phyloP scores from a whole-genome alignment of 2,329 filamentous ascomycete genomes.

The Trichoderma lentiforme region DNA sequence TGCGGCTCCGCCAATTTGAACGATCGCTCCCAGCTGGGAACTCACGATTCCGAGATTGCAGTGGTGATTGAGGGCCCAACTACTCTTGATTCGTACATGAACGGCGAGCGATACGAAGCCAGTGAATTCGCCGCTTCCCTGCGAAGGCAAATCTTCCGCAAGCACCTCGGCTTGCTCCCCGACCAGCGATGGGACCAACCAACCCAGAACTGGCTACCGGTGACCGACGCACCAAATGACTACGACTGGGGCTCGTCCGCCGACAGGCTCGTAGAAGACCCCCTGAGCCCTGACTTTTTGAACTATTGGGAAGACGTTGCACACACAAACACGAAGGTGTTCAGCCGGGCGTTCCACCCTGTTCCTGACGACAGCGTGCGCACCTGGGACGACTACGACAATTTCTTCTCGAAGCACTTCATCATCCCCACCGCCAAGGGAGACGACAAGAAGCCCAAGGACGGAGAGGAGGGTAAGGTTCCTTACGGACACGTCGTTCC shows the following conservation, averaged over 20 bases:
- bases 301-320: slow-evolving; percentile 72
- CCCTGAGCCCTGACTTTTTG: slow-evolving; percentile 65
- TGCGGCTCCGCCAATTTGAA: slow-evolving; percentile 66
- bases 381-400: slow-evolving; percentile 70
- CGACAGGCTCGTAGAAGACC: slow-evolving; percentile 70
- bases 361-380: slow-evolving; percentile 67
- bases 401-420: slow-evolving; percentile 68
- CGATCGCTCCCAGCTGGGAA: slow-evolving; percentile 70
- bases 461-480: slow-evolving; percentile 53
- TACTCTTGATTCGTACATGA: slow-evolving; percentile 68
- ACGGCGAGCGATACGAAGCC: slow-evolving; percentile 67
- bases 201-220: slow-evolving; percentile 73
- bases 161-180: slow-evolving; percentile 81
- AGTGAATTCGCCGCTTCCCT: slow-evolving; percentile 75
- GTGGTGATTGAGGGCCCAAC: slow-evolving; percentile 79
- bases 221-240: slow-evolving; percentile 66
- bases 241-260: slow-evolving; percentile 68
- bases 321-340: slow-evolving; percentile 73
- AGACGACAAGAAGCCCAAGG: slow-evolving; percentile 33
- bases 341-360: slow-evolving; percentile 76
- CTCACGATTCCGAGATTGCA: slow-evolving; percentile 86
- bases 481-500: slow-evolving; percentile 85
- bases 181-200: slow-evolving; percentile 66
- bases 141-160: slow-evolving; percentile 81
- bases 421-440: slow-evolving; percentile 54